Evolutionary conservation across 176 grass and related monocot species (phyloP).

Genomic region (Lolium rigidum): DNA sequence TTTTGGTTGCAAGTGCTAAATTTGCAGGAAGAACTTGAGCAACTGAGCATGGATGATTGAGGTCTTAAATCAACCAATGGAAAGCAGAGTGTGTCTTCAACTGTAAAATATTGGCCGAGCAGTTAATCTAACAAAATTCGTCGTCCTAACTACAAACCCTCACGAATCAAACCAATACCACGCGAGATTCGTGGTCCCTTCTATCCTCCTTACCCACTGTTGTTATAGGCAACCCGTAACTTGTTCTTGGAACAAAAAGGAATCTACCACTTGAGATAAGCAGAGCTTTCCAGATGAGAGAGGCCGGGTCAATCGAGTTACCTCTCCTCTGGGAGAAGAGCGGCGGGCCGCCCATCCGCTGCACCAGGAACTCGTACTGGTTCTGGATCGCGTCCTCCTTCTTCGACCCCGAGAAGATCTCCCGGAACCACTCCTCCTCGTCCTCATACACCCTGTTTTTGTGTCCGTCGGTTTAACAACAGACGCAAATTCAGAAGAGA

Average conservation of each 20-base stretch:
- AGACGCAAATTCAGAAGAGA: background rate
- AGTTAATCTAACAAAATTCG: background rate
- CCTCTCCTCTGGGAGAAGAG: conserved; percentile 92
- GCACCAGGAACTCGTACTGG: conserved; percentile 96
- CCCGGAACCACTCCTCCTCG: conserved; percentile 90
- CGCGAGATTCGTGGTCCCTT: background rate
- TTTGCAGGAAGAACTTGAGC: background rate
- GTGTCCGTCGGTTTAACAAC: background rate
- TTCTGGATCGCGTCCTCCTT: conserved; percentile 97
- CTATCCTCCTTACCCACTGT: background rate
- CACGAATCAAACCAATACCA: background rate
- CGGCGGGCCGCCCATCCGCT: conserved; percentile 94
- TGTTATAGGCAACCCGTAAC: background rate
- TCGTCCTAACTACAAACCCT: background rate
- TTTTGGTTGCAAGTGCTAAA: background rate
- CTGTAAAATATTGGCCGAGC: too few relatives aligned
- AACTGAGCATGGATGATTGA: background rate
- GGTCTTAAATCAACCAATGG: background rate
- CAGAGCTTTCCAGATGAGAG: background rate
- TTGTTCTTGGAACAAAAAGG: background rate
- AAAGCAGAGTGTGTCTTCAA: background rate
- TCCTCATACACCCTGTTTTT: conserved; percentile 83
- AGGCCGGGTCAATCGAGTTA: conserved; percentile 2
- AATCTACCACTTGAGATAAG: background rate
- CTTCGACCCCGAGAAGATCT: conserved; percentile 80